Conservation (phyloP, 2,329 filamentous ascomycete genomes). For the Colletotrichum gigasporum region DNA sequence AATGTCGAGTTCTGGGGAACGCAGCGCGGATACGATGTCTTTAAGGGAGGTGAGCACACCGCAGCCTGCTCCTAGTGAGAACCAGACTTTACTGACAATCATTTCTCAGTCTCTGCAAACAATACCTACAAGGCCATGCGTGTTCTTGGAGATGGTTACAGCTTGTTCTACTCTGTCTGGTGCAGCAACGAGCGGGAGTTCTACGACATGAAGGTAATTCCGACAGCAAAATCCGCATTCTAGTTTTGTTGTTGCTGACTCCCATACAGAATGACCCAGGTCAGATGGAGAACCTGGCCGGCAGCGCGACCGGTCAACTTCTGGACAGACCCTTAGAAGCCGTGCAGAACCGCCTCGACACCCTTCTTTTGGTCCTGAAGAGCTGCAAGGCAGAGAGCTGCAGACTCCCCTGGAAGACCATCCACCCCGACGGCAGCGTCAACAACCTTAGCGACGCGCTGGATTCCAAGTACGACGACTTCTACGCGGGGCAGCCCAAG, state of each 20-base stretch:
- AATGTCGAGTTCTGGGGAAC: conserved; percentile 67
- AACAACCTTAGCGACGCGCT: conserved; percentile 61
- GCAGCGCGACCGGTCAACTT: conserved; percentile 32
- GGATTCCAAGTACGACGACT: conserved; percentile 55
- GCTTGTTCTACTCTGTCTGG: conserved; percentile 74
- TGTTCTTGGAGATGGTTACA: conserved; percentile 63
- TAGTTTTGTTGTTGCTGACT: neutral
- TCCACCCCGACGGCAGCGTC: conserved; percentile 65
- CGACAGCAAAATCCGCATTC: neutral
- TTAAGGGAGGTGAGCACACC: conserved; percentile 4
- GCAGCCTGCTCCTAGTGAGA: fast-evolving
- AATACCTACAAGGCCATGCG: conserved; percentile 72
- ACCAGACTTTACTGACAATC: neutral
- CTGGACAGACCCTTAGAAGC: conserved; percentile 46
- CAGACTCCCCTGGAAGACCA: conserved; percentile 62
- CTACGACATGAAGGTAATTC: conserved; percentile 65
- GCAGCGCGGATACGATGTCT: conserved; percentile 18
- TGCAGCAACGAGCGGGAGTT: conserved; percentile 74
- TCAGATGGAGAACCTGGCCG: conserved; percentile 57
- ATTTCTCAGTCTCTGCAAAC: conserved; percentile 37
- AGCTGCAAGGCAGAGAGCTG: conserved; percentile 65
- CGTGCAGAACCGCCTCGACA: conserved; percentile 62
- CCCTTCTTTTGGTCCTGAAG: conserved; percentile 68
- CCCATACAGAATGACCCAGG: conserved; percentile 56
- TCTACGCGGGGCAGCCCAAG: conserved; percentile 59